A percentile compares a stretch with the other conserved stretches of the same genome.
phyloP scores from a whole-genome alignment of 768 basidiomycete genomes.

The Pleurotus tuoliensis region DNA sequence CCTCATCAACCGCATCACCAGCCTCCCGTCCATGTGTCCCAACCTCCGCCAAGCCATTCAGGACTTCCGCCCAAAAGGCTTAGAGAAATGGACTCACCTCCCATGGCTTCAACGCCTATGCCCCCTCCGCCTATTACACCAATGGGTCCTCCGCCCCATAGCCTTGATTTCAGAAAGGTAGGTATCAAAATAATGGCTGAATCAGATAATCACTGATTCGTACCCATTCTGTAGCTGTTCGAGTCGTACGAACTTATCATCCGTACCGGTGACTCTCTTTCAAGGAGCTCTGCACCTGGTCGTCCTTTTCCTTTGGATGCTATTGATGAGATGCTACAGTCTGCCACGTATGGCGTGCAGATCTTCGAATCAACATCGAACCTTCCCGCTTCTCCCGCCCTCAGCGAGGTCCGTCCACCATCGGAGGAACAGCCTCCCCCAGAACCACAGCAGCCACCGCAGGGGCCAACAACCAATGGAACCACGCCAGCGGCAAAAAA shows the following conservation, averaged over 20 bases:
- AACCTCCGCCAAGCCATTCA: not conserved
- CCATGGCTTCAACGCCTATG: not conserved
- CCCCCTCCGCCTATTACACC: constrained; percentile 2
- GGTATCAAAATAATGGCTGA: not conserved
- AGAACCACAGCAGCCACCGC: not conserved
- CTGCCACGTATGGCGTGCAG: constrained; percentile 37
- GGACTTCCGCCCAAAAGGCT: constrained; percentile 6
- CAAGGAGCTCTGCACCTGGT: not conserved
- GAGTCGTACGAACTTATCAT: constrained; percentile 12
- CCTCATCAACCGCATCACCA: not conserved
- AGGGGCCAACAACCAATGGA: not conserved
- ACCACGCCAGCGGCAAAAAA: not conserved
- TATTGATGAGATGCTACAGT: constrained; percentile 39
- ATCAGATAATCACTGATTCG: too few relatives aligned
- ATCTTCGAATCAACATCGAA: constrained; percentile 37
- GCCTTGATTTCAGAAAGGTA: constrained; percentile 14
- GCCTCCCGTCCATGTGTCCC: not conserved
- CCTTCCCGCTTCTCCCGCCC: constrained; percentile 9
- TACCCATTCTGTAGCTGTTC: constrained; percentile 1
- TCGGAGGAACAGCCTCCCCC: not conserved
- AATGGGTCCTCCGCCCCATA: not conserved
- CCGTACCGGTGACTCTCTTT: constrained; percentile 6
- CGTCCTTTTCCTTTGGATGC: constrained; percentile 22
- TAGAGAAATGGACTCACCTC: constrained; percentile 7
- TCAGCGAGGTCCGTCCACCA: constrained; percentile 7